These are phyloP conservation scores for Phytophthora megakarya DNA, from an alignment of 352 stramenopile genomes.

Conservation along the genomic window DNA sequence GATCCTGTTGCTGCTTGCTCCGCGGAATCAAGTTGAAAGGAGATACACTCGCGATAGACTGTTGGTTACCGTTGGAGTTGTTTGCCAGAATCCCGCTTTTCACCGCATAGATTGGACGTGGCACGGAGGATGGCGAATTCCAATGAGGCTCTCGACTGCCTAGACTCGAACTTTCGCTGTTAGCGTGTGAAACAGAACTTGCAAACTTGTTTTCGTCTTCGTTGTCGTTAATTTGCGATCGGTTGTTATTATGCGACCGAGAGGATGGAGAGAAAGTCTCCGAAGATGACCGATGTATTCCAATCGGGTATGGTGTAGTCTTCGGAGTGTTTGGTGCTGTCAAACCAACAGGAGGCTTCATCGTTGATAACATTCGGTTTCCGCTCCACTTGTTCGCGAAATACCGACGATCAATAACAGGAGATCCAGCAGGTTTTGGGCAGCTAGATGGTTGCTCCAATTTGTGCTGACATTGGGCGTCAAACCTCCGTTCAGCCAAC, in stretches of 20 bases:
- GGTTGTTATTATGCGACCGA: background rate
- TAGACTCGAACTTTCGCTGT: background rate
- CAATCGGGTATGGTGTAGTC: background rate
- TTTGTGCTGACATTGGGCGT: constrained; percentile 4
- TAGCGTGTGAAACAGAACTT: background rate
- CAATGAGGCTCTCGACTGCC: background rate
- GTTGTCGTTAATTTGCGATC: constrained; percentile 12
- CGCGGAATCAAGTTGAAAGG: background rate
- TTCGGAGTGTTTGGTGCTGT: constrained; percentile 27
- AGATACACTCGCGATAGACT: constrained; percentile 5
- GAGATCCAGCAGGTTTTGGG: constrained; percentile 25
- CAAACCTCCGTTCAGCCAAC: constrained; percentile 5
- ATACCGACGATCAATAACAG: constrained; percentile 29
- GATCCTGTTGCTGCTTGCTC: constrained; percentile 16
- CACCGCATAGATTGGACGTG: constrained; percentile 15
- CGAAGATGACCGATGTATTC: constrained; percentile 20
- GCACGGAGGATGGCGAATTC: background rate
- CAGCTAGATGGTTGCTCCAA: constrained; percentile 22
- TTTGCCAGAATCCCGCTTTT: constrained; percentile 24
- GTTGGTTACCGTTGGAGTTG: constrained; percentile 40
- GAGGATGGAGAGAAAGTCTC: constrained; percentile 20
- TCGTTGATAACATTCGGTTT: constrained; percentile 7
- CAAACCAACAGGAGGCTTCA: constrained; percentile 8
- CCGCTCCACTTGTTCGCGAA: constrained; percentile 32
- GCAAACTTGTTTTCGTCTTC: constrained; percentile 33